These are phyloP conservation scores for Colletotrichum neosansevieriae DNA, from an alignment of 2,329 filamentous ascomycete genomes.

Conservation along the genomic window DNA sequence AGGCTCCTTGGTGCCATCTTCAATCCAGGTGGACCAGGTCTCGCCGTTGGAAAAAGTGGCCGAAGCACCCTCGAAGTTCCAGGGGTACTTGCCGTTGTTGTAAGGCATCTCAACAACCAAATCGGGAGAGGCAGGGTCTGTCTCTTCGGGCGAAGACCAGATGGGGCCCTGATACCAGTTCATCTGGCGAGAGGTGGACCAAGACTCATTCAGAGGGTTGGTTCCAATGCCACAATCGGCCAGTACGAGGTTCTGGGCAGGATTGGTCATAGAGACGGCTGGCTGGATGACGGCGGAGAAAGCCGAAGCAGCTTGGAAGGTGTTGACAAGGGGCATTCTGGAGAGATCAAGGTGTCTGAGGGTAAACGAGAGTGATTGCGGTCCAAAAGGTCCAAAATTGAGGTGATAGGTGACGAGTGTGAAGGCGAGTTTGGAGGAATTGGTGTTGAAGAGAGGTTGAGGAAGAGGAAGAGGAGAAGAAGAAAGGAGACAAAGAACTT, in stretches of 20 bases:
- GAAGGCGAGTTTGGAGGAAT: background rate
- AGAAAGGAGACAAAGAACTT: background rate
- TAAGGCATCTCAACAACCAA: constrained; percentile 55
- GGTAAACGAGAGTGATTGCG: constrained; percentile 3
- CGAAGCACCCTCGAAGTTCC: constrained; percentile 53
- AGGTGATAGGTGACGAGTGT: background rate
- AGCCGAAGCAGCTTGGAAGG: constrained; percentile 19
- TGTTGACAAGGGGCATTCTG: constrained; percentile 22
- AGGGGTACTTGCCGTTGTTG: constrained; percentile 54
- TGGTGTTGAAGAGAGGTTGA: constrained; percentile 1
- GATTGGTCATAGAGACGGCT: constrained; percentile 43
- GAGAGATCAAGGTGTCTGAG: background rate
- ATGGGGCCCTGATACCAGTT: constrained; percentile 56
- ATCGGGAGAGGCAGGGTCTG: constrained; percentile 52
- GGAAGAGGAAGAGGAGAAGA: background rate
- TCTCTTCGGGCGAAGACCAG: constrained; percentile 51
- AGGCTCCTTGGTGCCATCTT: constrained; percentile 55
- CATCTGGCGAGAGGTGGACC: constrained; percentile 59
- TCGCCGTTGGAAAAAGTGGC: constrained; percentile 54
- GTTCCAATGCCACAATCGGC: constrained; percentile 58
- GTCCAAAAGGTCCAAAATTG: constrained; percentile 21
- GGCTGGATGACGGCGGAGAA: constrained; percentile 27
- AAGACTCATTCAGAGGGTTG: constrained; percentile 53
- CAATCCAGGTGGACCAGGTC: constrained; percentile 57
- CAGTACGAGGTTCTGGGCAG: constrained; percentile 52